These are phyloP conservation scores for Diplodia sapinea DNA, from an alignment of 2,329 filamentous ascomycete species.

Conservation along the genomic window DNA sequence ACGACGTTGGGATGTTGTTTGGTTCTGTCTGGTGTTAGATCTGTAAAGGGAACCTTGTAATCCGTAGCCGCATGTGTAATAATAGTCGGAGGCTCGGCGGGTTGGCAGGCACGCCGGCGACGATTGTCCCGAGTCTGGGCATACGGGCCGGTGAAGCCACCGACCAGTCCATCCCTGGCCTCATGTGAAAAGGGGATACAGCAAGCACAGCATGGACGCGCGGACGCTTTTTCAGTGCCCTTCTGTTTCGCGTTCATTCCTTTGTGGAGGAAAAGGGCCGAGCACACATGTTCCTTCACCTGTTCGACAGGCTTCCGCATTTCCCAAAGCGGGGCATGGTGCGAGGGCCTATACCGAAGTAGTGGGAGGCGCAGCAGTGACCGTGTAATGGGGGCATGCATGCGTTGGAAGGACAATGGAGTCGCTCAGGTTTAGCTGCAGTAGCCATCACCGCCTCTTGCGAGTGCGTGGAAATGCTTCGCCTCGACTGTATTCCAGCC, in stretches of 20 bases:
- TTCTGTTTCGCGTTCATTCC: background rate
- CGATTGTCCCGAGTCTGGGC: background rate
- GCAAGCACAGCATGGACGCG: background rate
- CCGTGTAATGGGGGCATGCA: slow-evolving; percentile 17
- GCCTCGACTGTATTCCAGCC: slow-evolving; percentile 1
- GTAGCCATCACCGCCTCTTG: slow-evolving; percentile 23
- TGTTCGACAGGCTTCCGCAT: slow-evolving; percentile 11
- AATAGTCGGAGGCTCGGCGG: slow-evolving; percentile 4
- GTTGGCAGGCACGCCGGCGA: background rate
- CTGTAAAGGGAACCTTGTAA: background rate
- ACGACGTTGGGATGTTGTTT: background rate
- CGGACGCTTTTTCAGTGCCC: slow-evolving; percentile 7
- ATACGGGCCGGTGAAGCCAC: background rate
- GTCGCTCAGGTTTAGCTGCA: background rate
- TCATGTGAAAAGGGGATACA: background rate
- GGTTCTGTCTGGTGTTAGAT: no score
- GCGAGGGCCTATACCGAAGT: slow-evolving; percentile 18
- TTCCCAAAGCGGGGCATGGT: background rate
- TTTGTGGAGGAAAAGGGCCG: slow-evolving; percentile 21
- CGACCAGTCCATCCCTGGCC: background rate
- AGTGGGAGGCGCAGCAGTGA: background rate
- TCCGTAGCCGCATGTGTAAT: background rate
- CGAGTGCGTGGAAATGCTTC: background rate
- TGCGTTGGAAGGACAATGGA: background rate
- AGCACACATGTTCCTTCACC: slow-evolving; percentile 5